Evolutionary conservation across 2,329 filamentous ascomycete species (phyloP).

Genomic region (Tolypocladium ovalisporum): DNA sequence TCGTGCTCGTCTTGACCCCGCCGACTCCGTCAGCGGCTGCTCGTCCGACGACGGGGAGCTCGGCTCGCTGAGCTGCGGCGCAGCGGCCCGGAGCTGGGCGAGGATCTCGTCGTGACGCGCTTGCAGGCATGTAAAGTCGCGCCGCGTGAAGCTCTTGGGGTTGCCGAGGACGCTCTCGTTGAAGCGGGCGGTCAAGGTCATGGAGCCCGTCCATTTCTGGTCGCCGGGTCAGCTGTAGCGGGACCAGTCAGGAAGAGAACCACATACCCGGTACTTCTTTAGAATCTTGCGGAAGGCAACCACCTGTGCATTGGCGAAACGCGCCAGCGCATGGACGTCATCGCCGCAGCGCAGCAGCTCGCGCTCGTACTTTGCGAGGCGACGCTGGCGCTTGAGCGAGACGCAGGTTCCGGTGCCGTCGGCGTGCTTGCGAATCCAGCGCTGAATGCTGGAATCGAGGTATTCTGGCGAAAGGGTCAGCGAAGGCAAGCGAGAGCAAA

Average conservation of each 20-base stretch:
- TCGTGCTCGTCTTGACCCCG: slow-evolving; percentile 4
- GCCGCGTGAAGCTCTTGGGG: slow-evolving; percentile 60
- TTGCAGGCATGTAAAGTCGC: slow-evolving; percentile 47
- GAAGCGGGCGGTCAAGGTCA: slow-evolving; percentile 53
- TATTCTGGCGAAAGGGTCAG: slow-evolving; percentile 28
- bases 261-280: slow-evolving; percentile 65
- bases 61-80: slow-evolving; percentile 27
- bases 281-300: slow-evolving; percentile 73
- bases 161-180: slow-evolving; percentile 53
- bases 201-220: slow-evolving; percentile 72
- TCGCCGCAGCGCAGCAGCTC: slow-evolving; percentile 50
- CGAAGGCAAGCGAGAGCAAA: background rate
- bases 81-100: slow-evolving; percentile 32
- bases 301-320: slow-evolving; percentile 64
- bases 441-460: slow-evolving; percentile 35
- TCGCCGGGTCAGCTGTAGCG: background rate
- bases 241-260: background rate
- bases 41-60: slow-evolving; percentile 25
- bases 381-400: slow-evolving; percentile 36
- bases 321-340: slow-evolving; percentile 58
- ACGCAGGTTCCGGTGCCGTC: slow-evolving; percentile 18
- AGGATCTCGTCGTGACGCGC: slow-evolving; percentile 40
- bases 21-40: slow-evolving; percentile 5
- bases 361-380: slow-evolving; percentile 42
- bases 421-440: slow-evolving; percentile 33